A percentile compares a stretch with the other conserved stretches of the same genome.
Evolutionary conservation across 192 early-diverging fungal species (phyloP).

Genomic region (Mortierella alpina): DNA sequence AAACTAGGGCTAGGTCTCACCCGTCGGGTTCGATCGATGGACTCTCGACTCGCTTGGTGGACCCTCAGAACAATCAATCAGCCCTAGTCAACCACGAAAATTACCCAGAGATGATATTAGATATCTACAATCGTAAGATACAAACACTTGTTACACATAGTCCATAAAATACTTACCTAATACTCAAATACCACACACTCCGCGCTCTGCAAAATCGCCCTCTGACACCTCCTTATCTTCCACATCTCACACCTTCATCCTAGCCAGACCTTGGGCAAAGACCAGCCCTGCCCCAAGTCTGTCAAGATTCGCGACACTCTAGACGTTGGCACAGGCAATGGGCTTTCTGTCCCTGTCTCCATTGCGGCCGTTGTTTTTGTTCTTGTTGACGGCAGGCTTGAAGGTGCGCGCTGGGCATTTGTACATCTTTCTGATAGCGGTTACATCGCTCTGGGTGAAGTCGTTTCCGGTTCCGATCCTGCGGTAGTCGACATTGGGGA

Average conservation of each 20-base stretch:
- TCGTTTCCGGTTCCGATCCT: conserved; percentile 26
- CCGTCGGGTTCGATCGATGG: too few relatives aligned
- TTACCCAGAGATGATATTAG: too few relatives aligned
- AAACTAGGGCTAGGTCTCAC: too few relatives aligned
- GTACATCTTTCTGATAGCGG: conserved; percentile 24
- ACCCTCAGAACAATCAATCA: too few relatives aligned
- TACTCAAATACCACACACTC: conserved; percentile 3
- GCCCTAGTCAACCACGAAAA: too few relatives aligned
- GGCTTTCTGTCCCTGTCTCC: conserved; percentile 7
- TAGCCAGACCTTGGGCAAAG: conserved; percentile 10
- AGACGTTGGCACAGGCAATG: conserved; percentile 25
- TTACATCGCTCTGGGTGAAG: conserved; percentile 26
- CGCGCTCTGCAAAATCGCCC: conserved; percentile 3
- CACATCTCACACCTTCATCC: conserved; percentile 10
- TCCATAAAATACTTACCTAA: too few relatives aligned
- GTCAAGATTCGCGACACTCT: not conserved
- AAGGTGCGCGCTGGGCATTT: conserved; percentile 22
- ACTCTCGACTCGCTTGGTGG: too few relatives aligned
- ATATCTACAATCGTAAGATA: too few relatives aligned
- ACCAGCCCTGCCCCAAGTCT: conserved; percentile 11
- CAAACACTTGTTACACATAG: too few relatives aligned
- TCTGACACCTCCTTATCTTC: conserved; percentile 15
- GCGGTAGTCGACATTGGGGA: conserved; percentile 19
- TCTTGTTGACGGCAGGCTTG: not conserved
- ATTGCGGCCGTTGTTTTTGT: conserved; percentile 29